Evolutionary conservation across 2,329 filamentous ascomycete genomes (phyloP).

Genomic region (Epichloe gansuensis): DNA sequence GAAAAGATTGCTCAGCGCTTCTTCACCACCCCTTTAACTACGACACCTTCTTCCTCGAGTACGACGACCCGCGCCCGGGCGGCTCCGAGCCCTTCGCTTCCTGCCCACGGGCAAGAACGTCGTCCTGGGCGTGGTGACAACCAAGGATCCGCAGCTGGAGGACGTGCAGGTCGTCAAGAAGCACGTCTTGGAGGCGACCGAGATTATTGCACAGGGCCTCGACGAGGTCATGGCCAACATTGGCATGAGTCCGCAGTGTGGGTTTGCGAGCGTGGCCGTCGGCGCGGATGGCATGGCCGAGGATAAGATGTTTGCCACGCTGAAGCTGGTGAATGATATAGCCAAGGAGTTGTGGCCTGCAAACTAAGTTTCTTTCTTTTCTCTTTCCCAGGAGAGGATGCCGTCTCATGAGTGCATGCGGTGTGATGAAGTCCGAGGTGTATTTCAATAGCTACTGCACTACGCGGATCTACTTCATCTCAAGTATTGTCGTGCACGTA

Average conservation of each 20-base stretch:
- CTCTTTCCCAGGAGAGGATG: background rate
- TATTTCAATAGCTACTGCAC: no score
- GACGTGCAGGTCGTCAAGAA: slow-evolving; percentile 41
- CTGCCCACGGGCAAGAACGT: slow-evolving; percentile 50
- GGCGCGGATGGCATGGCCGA: slow-evolving; percentile 52
- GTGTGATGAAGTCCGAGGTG: no score
- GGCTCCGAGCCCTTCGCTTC: slow-evolving; percentile 50
- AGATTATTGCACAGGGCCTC: slow-evolving; percentile 55
- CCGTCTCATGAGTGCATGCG: no score
- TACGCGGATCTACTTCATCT: no score
- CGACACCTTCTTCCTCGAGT: slow-evolving; percentile 50
- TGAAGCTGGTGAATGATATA: slow-evolving; percentile 54
- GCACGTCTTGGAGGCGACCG: slow-evolving; percentile 45
- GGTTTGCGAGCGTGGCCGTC: slow-evolving; percentile 56
- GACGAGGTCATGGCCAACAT: slow-evolving; percentile 53
- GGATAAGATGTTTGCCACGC: slow-evolving; percentile 59
- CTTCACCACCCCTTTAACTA: slow-evolving; percentile 44
- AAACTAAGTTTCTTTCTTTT: background rate
- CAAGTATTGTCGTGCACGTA: no score
- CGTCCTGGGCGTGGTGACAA: slow-evolving; percentile 48
- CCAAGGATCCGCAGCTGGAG: slow-evolving; percentile 47
- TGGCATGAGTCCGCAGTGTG: slow-evolving; percentile 58
- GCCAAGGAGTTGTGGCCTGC: slow-evolving; percentile 51
- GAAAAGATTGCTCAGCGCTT: slow-evolving; percentile 50
- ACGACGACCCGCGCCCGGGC: slow-evolving; percentile 46